phyloP scores from a whole-genome alignment of 352 stramenopile species.

The Phytophthora pseudosyringae region DNA sequence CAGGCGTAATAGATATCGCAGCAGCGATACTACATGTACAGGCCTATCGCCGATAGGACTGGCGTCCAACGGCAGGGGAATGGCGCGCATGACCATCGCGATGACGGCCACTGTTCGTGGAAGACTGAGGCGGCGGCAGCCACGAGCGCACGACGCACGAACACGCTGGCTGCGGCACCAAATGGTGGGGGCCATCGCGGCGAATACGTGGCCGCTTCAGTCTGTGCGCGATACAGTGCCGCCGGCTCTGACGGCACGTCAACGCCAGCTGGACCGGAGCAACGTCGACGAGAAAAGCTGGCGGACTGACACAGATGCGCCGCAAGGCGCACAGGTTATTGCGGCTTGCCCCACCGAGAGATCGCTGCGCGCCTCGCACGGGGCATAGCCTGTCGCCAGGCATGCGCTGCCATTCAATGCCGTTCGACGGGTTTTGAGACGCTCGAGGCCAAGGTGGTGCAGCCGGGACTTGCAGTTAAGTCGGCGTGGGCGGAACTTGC shows the following conservation, averaged over 20 bases:
- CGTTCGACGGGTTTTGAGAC: constrained; percentile 17
- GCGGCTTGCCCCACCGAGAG: constrained; percentile 18
- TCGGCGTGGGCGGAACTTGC: constrained; percentile 14
- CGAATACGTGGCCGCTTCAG: constrained; percentile 19
- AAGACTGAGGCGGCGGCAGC: constrained; percentile 14
- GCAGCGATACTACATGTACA: too few relatives aligned
- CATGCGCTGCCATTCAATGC: constrained; percentile 13
- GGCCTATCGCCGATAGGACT: not conserved
- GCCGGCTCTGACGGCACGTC: constrained; percentile 24
- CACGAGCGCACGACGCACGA: constrained; percentile 12
- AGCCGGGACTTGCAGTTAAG: constrained; percentile 13
- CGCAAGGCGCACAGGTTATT: not conserved
- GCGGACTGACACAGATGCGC: constrained; percentile 8
- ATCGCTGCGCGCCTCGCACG: not conserved
- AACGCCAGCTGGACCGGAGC: constrained; percentile 17
- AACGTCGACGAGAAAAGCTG: constrained; percentile 16
- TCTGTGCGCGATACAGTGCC: not conserved
- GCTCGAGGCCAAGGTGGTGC: constrained; percentile 14
- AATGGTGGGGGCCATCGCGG: constrained; percentile 8
- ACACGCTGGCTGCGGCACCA: constrained; percentile 12
- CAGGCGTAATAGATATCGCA: not conserved
- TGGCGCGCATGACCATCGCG: constrained; percentile 2
- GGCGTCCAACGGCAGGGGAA: not conserved
- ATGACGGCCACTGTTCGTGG: constrained; percentile 5
- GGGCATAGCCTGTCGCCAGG: not conserved